A percentile compares a stretch with the other conserved stretches of the same genome.
phyloP scores from a whole-genome alignment of 2,329 filamentous ascomycete species.

The Monosporascus sp. region DNA sequence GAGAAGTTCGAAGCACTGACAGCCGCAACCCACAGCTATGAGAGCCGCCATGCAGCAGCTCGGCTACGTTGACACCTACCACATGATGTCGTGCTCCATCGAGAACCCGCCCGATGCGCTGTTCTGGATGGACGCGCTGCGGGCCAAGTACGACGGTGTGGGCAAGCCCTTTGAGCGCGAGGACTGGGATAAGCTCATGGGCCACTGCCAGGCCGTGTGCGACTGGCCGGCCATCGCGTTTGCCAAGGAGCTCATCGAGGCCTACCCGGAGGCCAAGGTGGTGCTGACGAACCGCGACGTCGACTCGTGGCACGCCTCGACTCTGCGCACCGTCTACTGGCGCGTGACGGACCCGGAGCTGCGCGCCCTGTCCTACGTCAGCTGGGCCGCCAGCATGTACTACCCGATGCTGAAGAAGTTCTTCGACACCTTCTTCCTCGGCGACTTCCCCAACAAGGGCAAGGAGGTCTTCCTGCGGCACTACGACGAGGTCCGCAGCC shows the following conservation, averaged over 20 bases:
- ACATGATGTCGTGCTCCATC: slow-evolving; percentile 66
- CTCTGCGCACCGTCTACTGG: slow-evolving; percentile 64
- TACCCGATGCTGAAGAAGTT: slow-evolving; percentile 66
- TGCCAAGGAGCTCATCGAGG: slow-evolving; percentile 62
- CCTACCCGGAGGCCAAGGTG: slow-evolving; percentile 68
- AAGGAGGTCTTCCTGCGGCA: slow-evolving; percentile 52
- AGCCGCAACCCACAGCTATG: slow-evolving; percentile 39
- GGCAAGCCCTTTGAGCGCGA: slow-evolving; percentile 56
- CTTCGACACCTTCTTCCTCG: slow-evolving; percentile 63
- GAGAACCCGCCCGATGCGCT: slow-evolving; percentile 63
- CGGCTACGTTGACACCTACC: slow-evolving; percentile 64
- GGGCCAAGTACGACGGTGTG: slow-evolving; percentile 50
- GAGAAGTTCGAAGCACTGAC: neutral
- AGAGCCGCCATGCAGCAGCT: slow-evolving; percentile 60
- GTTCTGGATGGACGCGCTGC: slow-evolving; percentile 65
- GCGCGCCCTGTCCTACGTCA: slow-evolving; percentile 49
- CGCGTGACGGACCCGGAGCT: slow-evolving; percentile 58
- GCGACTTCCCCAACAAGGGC: slow-evolving; percentile 59
- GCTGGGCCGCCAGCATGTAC: slow-evolving; percentile 63
- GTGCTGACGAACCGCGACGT: slow-evolving; percentile 63
- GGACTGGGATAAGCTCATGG: slow-evolving; percentile 65
- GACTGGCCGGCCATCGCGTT: slow-evolving; percentile 66
- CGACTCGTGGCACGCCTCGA: slow-evolving; percentile 56
- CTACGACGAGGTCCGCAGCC: slow-evolving; percentile 20
- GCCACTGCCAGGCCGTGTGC: slow-evolving; percentile 61